Conservation (phyloP, 75 land plant species). For the Cupressus sempervirens region DNA sequence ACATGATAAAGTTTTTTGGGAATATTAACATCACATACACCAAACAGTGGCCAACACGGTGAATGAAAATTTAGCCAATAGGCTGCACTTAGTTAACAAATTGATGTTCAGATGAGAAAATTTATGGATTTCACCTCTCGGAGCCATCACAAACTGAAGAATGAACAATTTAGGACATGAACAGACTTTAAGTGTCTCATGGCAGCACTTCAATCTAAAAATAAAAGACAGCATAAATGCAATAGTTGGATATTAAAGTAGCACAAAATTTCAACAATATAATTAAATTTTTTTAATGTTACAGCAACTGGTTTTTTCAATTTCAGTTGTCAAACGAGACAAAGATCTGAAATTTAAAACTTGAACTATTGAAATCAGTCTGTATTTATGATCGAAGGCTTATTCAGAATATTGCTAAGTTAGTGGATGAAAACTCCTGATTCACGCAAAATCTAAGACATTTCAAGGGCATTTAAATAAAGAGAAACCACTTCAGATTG, state of each 20-base stretch:
- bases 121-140: neutral
- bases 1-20: neutral
- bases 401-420: too few species aligned
- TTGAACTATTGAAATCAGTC: too few species aligned
- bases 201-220: neutral
- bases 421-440: too few species aligned
- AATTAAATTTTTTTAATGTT: neutral
- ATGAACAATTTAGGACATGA: neutral
- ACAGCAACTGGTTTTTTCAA: too few species aligned
- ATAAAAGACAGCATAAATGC: neutral
- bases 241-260: neutral
- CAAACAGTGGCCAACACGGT: neutral
- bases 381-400: too few species aligned
- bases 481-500: too few species aligned
- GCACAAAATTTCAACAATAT: neutral
- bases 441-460: too few species aligned
- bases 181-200: neutral
- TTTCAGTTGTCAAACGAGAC: too few species aligned
- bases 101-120: neutral
- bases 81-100: neutral
- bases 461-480: too few species aligned
- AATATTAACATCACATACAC: neutral
- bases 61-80: neutral
- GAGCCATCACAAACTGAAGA: neutral
- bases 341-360: too few species aligned